These are phyloP conservation scores for Endocladia muricata DNA, from an alignment of 31 red algal species.

Conservation along the genomic window DNA sequence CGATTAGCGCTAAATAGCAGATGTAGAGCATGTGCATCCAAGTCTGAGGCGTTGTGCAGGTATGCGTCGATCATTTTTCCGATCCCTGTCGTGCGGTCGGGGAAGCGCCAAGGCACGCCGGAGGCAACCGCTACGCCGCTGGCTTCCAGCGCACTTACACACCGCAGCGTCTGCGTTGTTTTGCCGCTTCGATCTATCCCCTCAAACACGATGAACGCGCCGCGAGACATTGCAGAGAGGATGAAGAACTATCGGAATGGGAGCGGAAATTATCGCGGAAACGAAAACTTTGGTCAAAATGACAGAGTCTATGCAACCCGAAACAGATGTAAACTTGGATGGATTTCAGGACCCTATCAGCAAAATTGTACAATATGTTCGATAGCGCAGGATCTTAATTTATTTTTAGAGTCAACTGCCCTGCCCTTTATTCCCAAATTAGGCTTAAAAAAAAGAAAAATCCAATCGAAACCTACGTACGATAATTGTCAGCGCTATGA, in stretches of 20 bases:
- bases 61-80: constrained; percentile 55
- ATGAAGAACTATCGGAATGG: neutral
- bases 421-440: too few species aligned
- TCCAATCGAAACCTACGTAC: too few species aligned
- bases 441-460: too few species aligned
- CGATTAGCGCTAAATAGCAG: constrained; percentile 87
- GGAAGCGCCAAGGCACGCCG: constrained; percentile 54
- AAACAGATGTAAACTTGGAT: neutral
- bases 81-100: constrained; percentile 66
- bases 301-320: neutral
- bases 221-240: constrained; percentile 12
- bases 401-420: neutral
- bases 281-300: neutral
- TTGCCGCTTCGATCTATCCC: constrained; percentile 83
- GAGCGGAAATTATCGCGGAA: neutral
- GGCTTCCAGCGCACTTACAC: constrained; percentile 18
- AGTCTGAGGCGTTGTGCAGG: constrained; percentile 9
- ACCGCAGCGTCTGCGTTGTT: constrained; percentile 59
- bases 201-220: constrained; percentile 82
- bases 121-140: constrained; percentile 23
- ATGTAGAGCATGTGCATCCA: constrained; percentile 58
- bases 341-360: neutral
- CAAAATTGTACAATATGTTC: neutral
- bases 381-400: neutral
- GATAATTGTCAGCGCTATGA: too few species aligned